Evolutionary conservation across 208 protist genomes (phyloP).

Genomic region (Trypanosoma conorhini): DNA sequence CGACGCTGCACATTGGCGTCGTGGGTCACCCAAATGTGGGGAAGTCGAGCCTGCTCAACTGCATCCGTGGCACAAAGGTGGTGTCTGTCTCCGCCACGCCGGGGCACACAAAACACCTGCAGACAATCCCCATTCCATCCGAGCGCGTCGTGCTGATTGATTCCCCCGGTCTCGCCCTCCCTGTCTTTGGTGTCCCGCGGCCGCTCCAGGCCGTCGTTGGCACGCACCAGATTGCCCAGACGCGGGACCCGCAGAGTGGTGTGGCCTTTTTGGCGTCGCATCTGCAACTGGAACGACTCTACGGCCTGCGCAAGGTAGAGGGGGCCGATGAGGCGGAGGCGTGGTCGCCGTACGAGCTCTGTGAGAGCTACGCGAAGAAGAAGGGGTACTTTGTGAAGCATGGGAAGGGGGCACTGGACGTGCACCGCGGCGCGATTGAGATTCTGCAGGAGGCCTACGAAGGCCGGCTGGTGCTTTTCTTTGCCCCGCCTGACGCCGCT

Average conservation of each 20-base stretch:
- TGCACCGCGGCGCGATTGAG: slow-evolving; percentile 89
- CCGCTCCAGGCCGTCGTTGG: slow-evolving; percentile 94
- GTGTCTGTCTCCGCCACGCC: slow-evolving; percentile 93
- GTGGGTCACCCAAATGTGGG: slow-evolving; percentile 95
- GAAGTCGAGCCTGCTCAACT: slow-evolving; percentile 97
- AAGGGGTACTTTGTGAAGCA: slow-evolving; percentile 84
- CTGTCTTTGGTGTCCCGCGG: slow-evolving; percentile 73
- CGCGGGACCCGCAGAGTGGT: slow-evolving; percentile 94
- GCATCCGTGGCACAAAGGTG: slow-evolving; percentile 95
- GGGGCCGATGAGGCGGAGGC: slow-evolving; percentile 38
- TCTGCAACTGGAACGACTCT: slow-evolving; percentile 90
- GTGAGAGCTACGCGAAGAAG: slow-evolving; percentile 93
- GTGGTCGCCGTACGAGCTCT: slow-evolving; percentile 91
- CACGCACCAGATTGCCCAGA: slow-evolving; percentile 96
- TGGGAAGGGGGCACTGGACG: slow-evolving; percentile 83
- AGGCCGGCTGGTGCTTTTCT: slow-evolving; percentile 85
- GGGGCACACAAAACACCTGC: slow-evolving; percentile 97
- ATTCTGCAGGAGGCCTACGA: slow-evolving; percentile 90
- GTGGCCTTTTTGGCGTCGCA: slow-evolving; percentile 92
- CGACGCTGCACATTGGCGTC: slow-evolving; percentile 75
- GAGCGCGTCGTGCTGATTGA: slow-evolving; percentile 92
- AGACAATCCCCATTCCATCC: slow-evolving; percentile 93
- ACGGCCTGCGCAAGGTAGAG: slow-evolving; percentile 78
- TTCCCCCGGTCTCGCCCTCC: slow-evolving; percentile 95
- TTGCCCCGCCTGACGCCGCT: slow-evolving; percentile 68